phyloP scores from a whole-genome alignment of 1,284 basidiomycete species.

The Paramarasmius palmivorus region DNA sequence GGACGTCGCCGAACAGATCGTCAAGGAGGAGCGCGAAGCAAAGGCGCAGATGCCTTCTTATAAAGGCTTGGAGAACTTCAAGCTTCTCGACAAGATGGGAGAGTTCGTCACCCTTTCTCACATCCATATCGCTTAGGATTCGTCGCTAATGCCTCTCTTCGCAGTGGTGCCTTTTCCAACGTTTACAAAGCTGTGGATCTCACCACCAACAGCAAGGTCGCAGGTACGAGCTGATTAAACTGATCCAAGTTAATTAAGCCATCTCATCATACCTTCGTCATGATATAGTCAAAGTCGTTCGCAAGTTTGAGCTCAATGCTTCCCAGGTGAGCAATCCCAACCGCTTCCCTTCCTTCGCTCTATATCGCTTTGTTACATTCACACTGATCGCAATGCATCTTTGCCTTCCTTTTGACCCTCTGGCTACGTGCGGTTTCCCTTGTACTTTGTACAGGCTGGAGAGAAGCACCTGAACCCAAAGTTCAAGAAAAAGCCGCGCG shows the following conservation, averaged over 20 bases:
- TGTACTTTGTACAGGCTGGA: slow-evolving; percentile 61
- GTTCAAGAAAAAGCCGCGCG: slow-evolving; percentile 95
- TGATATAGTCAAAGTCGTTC: slow-evolving; percentile 87
- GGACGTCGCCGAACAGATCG: slow-evolving; percentile 72
- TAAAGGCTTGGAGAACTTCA: slow-evolving; percentile 84
- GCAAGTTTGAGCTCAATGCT: slow-evolving; percentile 94
- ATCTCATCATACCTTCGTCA: slow-evolving; percentile 3
- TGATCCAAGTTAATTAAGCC: background rate
- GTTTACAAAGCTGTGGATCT: slow-evolving; percentile 94
- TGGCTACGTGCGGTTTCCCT: slow-evolving; percentile 36
- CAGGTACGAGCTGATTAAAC: slow-evolving; percentile 53
- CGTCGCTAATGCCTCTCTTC: slow-evolving; percentile 14
- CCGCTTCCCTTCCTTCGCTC: slow-evolving; percentile 19
- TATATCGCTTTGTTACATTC: slow-evolving; percentile 24
- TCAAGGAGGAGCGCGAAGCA: slow-evolving; percentile 76
- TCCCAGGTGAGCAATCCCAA: slow-evolving; percentile 79
- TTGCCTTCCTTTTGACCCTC: slow-evolving; percentile 25
- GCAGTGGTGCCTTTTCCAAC: slow-evolving; percentile 95
- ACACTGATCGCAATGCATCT: slow-evolving; percentile 6
- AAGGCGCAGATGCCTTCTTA: slow-evolving; percentile 81
- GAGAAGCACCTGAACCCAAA: slow-evolving; percentile 90
- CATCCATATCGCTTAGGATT: slow-evolving; percentile 14
- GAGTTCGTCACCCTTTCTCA: slow-evolving; percentile 62
- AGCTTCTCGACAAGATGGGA: slow-evolving; percentile 91
- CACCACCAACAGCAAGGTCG: slow-evolving; percentile 80